phyloP scores from a whole-genome alignment of 768 basidiomycete genomes.

The Lentinula raphanica region DNA sequence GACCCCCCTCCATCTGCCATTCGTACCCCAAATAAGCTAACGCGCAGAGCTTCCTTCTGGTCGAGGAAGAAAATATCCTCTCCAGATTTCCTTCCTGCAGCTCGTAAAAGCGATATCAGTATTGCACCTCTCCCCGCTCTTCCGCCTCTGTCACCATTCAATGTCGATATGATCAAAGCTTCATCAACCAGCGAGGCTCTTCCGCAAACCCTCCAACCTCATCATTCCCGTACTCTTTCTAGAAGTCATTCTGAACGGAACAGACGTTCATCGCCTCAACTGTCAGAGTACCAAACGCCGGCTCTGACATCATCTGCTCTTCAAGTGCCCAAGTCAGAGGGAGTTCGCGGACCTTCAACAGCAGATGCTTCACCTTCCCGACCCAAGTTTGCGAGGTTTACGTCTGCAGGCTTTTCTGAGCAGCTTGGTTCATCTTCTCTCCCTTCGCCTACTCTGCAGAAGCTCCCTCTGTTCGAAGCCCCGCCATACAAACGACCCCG shows the following conservation, averaged over 20 bases:
- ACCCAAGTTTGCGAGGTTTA: neutral
- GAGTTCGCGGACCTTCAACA: slow-evolving; percentile 6
- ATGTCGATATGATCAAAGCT: slow-evolving; percentile 25
- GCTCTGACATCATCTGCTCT: neutral
- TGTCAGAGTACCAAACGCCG: neutral
- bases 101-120: slow-evolving; percentile 2
- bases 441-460: slow-evolving; percentile 13
- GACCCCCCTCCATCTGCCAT: slow-evolving; percentile 8
- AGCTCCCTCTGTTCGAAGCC: slow-evolving; percentile 7
- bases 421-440: slow-evolving; percentile 5
- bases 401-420: slow-evolving; percentile 1
- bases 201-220: slow-evolving; percentile 10
- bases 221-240: slow-evolving; percentile 28
- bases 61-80: slow-evolving; percentile 38
- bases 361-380: slow-evolving; percentile 3
- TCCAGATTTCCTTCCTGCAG: neutral
- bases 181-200: slow-evolving; percentile 8
- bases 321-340: neutral
- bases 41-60: slow-evolving; percentile 68
- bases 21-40: slow-evolving; percentile 33
- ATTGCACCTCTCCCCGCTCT: slow-evolving; percentile 33
- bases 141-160: slow-evolving; percentile 39
- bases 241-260: slow-evolving; percentile 39
- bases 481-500: slow-evolving; percentile 26
- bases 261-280: neutral